phyloP scores from a whole-genome alignment of 768 basidiomycete genomes.

The Podaxis carcinomalis region DNA sequence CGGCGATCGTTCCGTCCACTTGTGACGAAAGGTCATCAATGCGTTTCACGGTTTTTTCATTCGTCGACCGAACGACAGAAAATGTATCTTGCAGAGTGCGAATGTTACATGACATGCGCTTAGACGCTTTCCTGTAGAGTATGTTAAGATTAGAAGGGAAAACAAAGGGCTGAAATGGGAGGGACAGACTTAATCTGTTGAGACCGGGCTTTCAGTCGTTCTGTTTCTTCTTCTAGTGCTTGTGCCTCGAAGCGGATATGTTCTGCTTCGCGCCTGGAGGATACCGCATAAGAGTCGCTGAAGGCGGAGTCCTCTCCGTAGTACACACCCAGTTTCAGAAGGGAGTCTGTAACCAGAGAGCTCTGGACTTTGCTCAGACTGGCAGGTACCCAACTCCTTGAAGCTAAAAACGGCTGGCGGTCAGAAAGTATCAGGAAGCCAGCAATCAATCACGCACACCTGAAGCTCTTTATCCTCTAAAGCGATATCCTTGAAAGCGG shows the following conservation, averaged over 20 bases:
- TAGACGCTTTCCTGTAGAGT: not conserved
- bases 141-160: not conserved
- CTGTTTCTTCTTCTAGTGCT: slow-evolving; percentile 23
- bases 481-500: slow-evolving; percentile 24
- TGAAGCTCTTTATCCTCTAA: slow-evolving; percentile 26
- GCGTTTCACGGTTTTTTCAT: not conserved
- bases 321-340: not conserved
- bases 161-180: not conserved
- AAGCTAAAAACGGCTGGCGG: not conserved
- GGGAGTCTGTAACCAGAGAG: not conserved
- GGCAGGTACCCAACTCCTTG: not conserved
- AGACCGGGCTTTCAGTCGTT: slow-evolving; percentile 23
- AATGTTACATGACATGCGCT: not conserved
- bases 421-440: not conserved
- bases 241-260: slow-evolving; percentile 22
- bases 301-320: not conserved
- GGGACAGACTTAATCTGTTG: slow-evolving; percentile 24
- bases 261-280: slow-evolving; percentile 20
- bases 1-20: not conserved
- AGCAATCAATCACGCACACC: slow-evolving; percentile 16
- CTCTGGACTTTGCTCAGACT: not conserved
- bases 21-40: slow-evolving; percentile 3
- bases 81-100: not conserved
- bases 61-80: not conserved
- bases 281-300: not conserved